Evolutionary conservation across 305 asterid species (phyloP), one percentile per base, ranked within the genome.

Genomic region (Caryopteris hybrid): DNA sequence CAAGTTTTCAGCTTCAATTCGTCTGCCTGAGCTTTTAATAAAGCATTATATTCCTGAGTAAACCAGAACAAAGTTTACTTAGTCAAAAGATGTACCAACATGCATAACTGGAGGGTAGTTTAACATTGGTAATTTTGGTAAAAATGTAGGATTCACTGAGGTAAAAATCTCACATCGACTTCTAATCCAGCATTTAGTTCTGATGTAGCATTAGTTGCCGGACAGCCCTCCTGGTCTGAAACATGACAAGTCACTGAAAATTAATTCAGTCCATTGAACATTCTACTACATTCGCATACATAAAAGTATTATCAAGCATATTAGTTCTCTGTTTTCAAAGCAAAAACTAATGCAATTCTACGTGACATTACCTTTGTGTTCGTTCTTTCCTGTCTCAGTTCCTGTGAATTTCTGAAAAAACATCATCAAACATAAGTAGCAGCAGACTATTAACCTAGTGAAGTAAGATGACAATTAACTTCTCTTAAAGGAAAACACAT

Each of bases 1-100:
- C 4, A 34, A 22, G 34, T 78, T 38, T 76, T 81, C 18, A 48
- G 51, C 74, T 21, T 70, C 74, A 82, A 22, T 54, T 61, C 56
- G 4, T 61, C 66, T 58, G 61, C 61, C 45, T 60, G 61, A 12
- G 71, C 76, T 71, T 70, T 48, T 42, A 83, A 52, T 52, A 33
- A 39, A 29, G 13, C 58, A 23, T 2, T 16, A 13, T 6, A 36
- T 50, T 67, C 76, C 83, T 82, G 69, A 65, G 53, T 61, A 41
- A 27, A 20, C n/a, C 29, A 38, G 21, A 47, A 20, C 53, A 6
- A 25, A 60, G 16, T 33, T 45, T 38, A 33, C 47, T 55, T 12
- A 55, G 25, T 52, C 16, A 43, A 42, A 43, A 61, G 27, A 41
- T 38, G 51, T 6, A 22, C 17, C 4, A 31, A 31, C 36, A 31